phyloP scores from a whole-genome alignment of 768 basidiomycete species.

The Kwoniella heveanensis region DNA sequence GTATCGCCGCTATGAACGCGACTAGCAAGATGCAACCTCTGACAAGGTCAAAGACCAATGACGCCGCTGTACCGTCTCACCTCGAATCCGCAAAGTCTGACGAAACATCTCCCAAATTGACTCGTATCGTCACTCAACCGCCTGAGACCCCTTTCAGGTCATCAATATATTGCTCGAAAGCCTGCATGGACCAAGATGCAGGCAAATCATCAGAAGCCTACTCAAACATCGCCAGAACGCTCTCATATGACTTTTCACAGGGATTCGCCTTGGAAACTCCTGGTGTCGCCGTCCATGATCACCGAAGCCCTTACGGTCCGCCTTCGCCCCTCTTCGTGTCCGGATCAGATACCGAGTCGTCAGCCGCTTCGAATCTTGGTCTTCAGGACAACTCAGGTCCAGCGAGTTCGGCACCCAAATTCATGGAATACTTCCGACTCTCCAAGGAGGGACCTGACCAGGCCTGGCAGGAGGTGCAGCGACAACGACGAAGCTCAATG shows the following conservation, averaged over 20 bases:
- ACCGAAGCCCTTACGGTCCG: constrained; percentile 36
- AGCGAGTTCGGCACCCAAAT: constrained; percentile 43
- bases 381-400: constrained; percentile 23
- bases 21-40: constrained; percentile 35
- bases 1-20: constrained; percentile 39
- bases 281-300: constrained; percentile 20
- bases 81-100: constrained; percentile 5
- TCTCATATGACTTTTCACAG: constrained; percentile 30
- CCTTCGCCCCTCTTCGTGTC: constrained; percentile 49
- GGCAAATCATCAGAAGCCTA: constrained; percentile 35
- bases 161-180: constrained; percentile 45
- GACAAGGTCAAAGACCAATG: constrained; percentile 36
- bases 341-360: constrained; percentile 41
- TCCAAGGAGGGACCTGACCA: constrained; percentile 42
- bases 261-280: constrained; percentile 24
- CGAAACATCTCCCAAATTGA: neutral
- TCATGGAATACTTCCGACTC: constrained; percentile 44
- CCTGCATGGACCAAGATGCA: constrained; percentile 41
- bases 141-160: constrained; percentile 29
- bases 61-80: constrained; percentile 8
- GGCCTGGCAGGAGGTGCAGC: constrained; percentile 43
- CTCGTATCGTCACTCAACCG: constrained; percentile 8
- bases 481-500: constrained; percentile 39
- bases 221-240: constrained; percentile 29
- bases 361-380: constrained; percentile 27